Evolutionary conservation across 2,329 filamentous ascomycete genomes (phyloP), one percentile per base, ranked within the genome.

Genomic region (Ceratocystiopsis sp.): DNA sequence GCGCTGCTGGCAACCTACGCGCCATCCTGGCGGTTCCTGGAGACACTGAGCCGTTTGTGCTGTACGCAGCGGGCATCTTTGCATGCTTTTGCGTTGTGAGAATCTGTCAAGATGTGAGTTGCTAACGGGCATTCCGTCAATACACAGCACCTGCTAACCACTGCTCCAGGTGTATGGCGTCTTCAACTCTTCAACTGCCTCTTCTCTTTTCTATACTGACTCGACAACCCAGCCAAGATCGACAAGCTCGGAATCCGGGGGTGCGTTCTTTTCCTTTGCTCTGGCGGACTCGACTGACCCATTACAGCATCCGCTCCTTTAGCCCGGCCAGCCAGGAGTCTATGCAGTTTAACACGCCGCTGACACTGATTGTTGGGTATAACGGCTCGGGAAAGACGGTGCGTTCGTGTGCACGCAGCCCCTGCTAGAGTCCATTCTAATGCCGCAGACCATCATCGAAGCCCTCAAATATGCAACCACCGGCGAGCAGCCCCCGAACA

Each of bases 401-500:
- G 10, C 35, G 45, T 19, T 11, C 13, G 8, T 4, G 13, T 40
- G 16, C n/a, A n/a, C n/a, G n/a, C n/a, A n/a, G n/a, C n/a, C n/a
- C n/a, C n/a, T n/a, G n/a, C n/a, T n/a, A 36, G 7, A 16, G 12
- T 37, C 39, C 32, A 34, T 21, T 12, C 42, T 32, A 10, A 38
- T 29, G 3, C 3, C 1, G 2, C 21, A 56, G 52, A 96, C 91
- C 45, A 94, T 98, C 57, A 98, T 98, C 61, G 91, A 98, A 61
- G 93, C 86, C 59, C 80, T 98, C 55, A 95, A 95, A 58, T 98
- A 95, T 76, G 87, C 84, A 42, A 95, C 93, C 16, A 95, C 87
- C 9, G 93, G 91, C 45, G 83, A 93, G 55, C 73, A 93, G 40
- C 91, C 91, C 2, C 85, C 91, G 32, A 94, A 95, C 66, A 87